These are phyloP conservation scores for Athelia psychrophila DNA, from an alignment of 1,284 basidiomycete genomes.

Conservation along the genomic window DNA sequence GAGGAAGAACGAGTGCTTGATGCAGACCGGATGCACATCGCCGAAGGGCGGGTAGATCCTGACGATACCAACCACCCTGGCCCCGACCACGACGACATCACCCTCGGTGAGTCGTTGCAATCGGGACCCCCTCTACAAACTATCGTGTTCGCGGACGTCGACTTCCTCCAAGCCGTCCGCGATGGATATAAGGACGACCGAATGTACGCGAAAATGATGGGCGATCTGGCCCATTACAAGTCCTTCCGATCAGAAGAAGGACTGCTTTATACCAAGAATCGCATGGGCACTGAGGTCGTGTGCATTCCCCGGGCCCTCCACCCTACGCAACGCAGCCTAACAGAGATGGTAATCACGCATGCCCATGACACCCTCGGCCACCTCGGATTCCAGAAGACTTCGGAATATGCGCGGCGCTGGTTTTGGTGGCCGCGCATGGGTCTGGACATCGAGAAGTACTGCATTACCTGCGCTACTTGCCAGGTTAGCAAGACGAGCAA, in stretches of 20 bases:
- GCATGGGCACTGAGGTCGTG: conserved; percentile 11
- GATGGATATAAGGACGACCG: conserved; percentile 4
- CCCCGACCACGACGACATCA: neutral
- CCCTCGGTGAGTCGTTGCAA: neutral
- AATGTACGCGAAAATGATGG: conserved; percentile 7
- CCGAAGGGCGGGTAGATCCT: neutral
- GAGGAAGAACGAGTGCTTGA: conserved; percentile 1
- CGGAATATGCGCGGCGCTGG: conserved; percentile 22
- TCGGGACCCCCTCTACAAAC: neutral
- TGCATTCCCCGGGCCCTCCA: conserved; percentile 15
- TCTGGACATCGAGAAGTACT: conserved; percentile 14
- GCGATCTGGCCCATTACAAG: conserved; percentile 3
- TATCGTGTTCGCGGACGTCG: neutral
- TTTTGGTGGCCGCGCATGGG: conserved; percentile 32
- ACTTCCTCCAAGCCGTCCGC: neutral
- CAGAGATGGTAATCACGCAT: conserved; percentile 18
- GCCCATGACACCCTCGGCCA: conserved; percentile 25
- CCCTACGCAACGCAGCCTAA: conserved; percentile 3
- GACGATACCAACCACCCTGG: neutral
- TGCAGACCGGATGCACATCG: conserved; percentile 3
- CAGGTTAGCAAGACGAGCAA: conserved; percentile 9
- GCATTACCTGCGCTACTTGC: conserved; percentile 15
- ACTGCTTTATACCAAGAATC: conserved; percentile 11
- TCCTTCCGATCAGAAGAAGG: conserved; percentile 2
- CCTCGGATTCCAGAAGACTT: conserved; percentile 17